Evolutionary conservation across 495 filamentous ascomycete genomes (phyloP).

Genomic region (Penicillium lagena): DNA sequence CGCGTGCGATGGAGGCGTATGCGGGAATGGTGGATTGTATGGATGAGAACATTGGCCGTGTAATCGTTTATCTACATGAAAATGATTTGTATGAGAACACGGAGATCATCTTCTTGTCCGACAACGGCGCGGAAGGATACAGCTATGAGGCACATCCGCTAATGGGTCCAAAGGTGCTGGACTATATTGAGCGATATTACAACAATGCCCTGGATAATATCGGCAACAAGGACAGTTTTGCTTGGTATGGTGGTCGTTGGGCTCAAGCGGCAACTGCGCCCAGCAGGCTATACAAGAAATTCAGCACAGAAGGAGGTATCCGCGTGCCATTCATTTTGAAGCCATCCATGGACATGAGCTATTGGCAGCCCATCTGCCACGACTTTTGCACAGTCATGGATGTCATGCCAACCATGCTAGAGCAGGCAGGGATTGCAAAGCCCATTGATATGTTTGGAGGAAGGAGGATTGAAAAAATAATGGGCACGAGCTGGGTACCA

Average conservation of each 20-base stretch:
- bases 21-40: conserved; percentile 51
- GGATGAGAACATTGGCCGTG: conserved; percentile 45
- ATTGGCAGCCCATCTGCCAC: conserved; percentile 4
- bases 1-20: conserved; percentile 47
- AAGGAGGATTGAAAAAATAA: conserved; percentile 35
- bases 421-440: conserved; percentile 44
- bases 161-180: background rate
- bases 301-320: conserved; percentile 45
- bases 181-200: conserved; percentile 42
- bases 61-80: conserved; percentile 39
- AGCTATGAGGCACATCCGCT: conserved; percentile 14
- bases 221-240: conserved; percentile 47
- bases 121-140: conserved; percentile 52
- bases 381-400: conserved; percentile 50
- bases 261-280: conserved; percentile 49
- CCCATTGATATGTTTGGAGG: conserved; percentile 40
- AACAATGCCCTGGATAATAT: conserved; percentile 56
- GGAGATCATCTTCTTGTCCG: conserved; percentile 47
- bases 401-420: conserved; percentile 42
- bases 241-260: conserved; percentile 56
- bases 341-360: conserved; percentile 8
- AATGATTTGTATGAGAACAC: conserved; percentile 51
- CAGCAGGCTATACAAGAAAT: conserved; percentile 42
- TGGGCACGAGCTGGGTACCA: conserved; percentile 28
- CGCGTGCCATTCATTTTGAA: conserved; percentile 39